Conservation (phyloP, 2,329 filamentous ascomycete species). For the Fusarium brevicatenulatum region DNA sequence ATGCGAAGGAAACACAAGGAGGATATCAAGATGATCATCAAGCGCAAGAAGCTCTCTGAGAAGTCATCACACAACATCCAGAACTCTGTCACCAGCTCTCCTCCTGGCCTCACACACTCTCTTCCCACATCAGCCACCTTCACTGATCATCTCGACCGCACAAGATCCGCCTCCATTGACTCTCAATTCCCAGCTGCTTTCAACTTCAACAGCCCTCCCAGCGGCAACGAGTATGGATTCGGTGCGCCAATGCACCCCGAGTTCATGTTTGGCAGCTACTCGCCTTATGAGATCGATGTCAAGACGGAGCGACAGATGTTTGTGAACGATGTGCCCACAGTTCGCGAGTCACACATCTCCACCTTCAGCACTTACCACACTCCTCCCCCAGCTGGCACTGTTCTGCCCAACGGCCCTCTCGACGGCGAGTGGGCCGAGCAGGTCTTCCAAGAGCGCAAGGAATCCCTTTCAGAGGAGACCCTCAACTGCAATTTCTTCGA, state of each 20-base stretch:
- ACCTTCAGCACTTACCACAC: constrained; percentile 93
- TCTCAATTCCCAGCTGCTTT: constrained; percentile 80
- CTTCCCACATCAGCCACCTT: constrained; percentile 83
- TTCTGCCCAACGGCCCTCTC: constrained; percentile 69
- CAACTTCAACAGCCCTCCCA: constrained; percentile 74
- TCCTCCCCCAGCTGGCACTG: constrained; percentile 75
- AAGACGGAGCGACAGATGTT: constrained; percentile 96
- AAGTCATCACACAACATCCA: constrained; percentile 73
- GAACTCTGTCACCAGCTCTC: constrained; percentile 68
- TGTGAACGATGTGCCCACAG: constrained; percentile 87
- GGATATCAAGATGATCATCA: constrained; percentile 96
- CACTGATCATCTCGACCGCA: constrained; percentile 77
- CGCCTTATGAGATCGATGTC: constrained; percentile 93
- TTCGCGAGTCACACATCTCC: constrained; percentile 87
- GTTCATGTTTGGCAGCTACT: constrained; percentile 67
- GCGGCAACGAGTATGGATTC: constrained; percentile 68
- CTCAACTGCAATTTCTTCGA: constrained; percentile 85
- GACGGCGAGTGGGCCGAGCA: constrained; percentile 70
- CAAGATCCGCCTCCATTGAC: constrained; percentile 80
- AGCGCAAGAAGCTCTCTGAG: constrained; percentile 93
- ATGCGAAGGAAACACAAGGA: constrained; percentile 89
- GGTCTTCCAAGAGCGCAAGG: constrained; percentile 57
- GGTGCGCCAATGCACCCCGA: constrained; percentile 71
- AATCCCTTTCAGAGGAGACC: constrained; percentile 73
- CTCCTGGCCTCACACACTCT: constrained; percentile 83